Conservation (phyloP, 768 basidiomycete genomes). For the Agrocybe pediades region DNA sequence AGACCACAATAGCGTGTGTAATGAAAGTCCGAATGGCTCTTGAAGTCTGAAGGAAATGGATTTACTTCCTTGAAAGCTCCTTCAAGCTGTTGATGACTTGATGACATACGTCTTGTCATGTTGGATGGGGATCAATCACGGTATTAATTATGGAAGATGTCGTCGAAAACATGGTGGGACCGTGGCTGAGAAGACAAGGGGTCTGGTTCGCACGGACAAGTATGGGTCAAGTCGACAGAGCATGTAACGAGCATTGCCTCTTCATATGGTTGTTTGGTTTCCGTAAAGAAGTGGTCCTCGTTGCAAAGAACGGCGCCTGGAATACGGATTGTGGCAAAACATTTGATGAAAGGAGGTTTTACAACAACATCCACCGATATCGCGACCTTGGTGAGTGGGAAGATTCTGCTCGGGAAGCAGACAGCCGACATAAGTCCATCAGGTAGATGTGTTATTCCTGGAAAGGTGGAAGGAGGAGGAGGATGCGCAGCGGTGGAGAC, state of each 20-base stretch:
- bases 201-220: too few relatives aligned
- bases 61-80: background rate
- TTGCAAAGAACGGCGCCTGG: background rate
- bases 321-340: background rate
- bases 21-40: too few relatives aligned
- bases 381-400: background rate
- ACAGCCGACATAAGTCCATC: background rate
- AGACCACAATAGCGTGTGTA: background rate
- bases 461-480: background rate
- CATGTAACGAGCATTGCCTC: too few relatives aligned
- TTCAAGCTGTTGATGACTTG: background rate
- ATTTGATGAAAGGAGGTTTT: background rate
- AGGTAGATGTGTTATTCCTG: background rate
- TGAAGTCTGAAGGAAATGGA: background rate
- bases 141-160: background rate
- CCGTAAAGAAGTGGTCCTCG: background rate
- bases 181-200: background rate
- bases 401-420: background rate
- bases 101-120: background rate
- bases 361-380: constrained; percentile 7
- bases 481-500: background rate
- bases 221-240: background rate
- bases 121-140: background rate
- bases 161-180: background rate
- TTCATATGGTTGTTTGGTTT: background rate